Evolutionary conservation across 441 rosid species (phyloP).

Genomic region (Isatis lusitanica): DNA sequence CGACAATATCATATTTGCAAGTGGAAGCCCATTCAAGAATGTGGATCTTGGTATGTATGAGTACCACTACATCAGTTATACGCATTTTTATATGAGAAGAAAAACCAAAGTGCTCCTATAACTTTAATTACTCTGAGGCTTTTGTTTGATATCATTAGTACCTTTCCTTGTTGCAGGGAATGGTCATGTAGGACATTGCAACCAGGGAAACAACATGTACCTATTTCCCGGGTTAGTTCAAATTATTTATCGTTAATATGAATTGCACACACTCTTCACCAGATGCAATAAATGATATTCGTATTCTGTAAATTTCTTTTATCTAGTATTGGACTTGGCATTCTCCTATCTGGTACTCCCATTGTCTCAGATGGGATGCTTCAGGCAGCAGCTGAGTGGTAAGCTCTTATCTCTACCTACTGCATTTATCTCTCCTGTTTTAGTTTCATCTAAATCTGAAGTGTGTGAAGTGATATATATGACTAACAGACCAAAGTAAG

Average conservation of each 20-base stretch:
- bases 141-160: conserved; percentile 5
- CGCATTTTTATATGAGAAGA: background rate
- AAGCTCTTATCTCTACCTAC: conserved; percentile 19
- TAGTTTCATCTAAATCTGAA: conserved; percentile 1
- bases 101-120: background rate
- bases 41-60: conserved; percentile 79
- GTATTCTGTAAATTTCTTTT: conserved; percentile 13
- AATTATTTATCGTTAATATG: conserved; percentile 1
- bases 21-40: conserved; percentile 95
- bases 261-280: conserved; percentile 3
- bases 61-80: conserved; percentile 19
- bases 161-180: conserved; percentile 54
- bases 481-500: background rate
- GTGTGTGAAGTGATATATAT: background rate
- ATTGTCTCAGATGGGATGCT: conserved; percentile 95
- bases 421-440: conserved; percentile 8
- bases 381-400: conserved; percentile 99
- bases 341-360: conserved; percentile 93
- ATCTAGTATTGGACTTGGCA: conserved; percentile 94
- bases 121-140: background rate
- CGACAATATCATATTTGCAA: conserved; percentile 88
- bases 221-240: conserved; percentile 94
- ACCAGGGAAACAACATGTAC: conserved; percentile 99
- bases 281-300: background rate
- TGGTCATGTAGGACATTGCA: conserved; percentile 85